Evolutionary conservation across 2,329 filamentous ascomycete species (phyloP), one percentile per base, ranked within the genome.

Genomic region (Ophiosphaerella korrae): DNA sequence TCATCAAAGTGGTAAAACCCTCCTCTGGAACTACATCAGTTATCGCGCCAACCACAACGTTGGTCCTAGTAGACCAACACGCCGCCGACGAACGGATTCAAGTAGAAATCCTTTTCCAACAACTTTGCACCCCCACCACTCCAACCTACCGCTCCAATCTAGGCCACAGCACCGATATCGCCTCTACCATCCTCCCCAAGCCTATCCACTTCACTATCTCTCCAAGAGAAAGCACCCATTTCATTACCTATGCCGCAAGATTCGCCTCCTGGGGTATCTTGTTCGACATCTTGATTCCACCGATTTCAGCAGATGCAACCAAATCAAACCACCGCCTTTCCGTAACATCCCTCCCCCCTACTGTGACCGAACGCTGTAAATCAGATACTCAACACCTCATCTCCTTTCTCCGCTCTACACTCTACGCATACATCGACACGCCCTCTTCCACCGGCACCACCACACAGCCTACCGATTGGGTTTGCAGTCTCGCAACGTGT

Each of bases 1-100:
- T 99, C 0, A 78, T 86, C 18, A 88, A 84, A 55, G 75, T 90
- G 42, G 68, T 24, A 13, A 52, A 57, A 6, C 36, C 73, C 0
- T 35, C 18, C n/a, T 7, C 11, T 5, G 5, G 33, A 8, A 31
- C 9, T 2, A n/a, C 32, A 14, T 9, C 38, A 34, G 7, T 21
- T 21, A n/a, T 54, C 37, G 32, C 37, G 7, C n/a, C 16, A 7
- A 7, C 23, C 12, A 55, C 68, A 2, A 60, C 85, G 1, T 75
- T 97, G 4, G 80, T 96, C 0, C 78, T 97, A 34, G 81, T 97
- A 5, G 94, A 99, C 66, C 94, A 99, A 66, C 94, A 99, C 68
- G 94, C 94, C 1, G 94, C 92, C 3, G 93, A 97, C 68, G 94
- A 99, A 75, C 83, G 94, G 39, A 86, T 89, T 55, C 86, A 87